phyloP scores from a whole-genome alignment of 495 filamentous ascomycete genomes.

The Neurospora terricola region DNA sequence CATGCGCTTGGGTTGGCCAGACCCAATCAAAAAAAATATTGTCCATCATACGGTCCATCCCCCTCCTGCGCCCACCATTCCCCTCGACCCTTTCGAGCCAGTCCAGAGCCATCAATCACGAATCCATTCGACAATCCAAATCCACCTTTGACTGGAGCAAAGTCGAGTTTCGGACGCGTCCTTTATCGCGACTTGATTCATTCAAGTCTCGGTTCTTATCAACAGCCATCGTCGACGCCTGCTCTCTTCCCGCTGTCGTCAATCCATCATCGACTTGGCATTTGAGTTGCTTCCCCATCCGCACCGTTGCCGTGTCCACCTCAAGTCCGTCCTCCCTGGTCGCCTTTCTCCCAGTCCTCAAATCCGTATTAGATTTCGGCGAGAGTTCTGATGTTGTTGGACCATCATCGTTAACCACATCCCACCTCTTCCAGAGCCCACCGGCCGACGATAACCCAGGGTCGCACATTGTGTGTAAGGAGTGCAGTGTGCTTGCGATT shows the following conservation, averaged over 20 bases:
- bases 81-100: background rate
- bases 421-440: background rate
- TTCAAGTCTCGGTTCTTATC: background rate
- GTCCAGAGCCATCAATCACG: background rate
- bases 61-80: constrained; percentile 1
- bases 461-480: background rate
- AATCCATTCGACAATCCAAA: background rate
- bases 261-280: background rate
- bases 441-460: background rate
- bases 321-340: background rate
- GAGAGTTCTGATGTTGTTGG: background rate
- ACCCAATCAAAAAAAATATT: constrained; percentile 20
- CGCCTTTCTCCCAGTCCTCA: background rate
- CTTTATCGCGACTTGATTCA: background rate
- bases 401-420: background rate
- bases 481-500: background rate
- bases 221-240: background rate
- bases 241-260: background rate
- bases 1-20: constrained; percentile 4
- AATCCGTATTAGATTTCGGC: background rate
- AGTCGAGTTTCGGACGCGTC: background rate
- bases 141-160: background rate
- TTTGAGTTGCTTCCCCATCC: background rate
- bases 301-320: background rate
- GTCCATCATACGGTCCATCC: constrained; percentile 4